Evolutionary conservation across 371 early-diverging fungal genomes (phyloP).

Genomic region (Mortierella sp.): DNA sequence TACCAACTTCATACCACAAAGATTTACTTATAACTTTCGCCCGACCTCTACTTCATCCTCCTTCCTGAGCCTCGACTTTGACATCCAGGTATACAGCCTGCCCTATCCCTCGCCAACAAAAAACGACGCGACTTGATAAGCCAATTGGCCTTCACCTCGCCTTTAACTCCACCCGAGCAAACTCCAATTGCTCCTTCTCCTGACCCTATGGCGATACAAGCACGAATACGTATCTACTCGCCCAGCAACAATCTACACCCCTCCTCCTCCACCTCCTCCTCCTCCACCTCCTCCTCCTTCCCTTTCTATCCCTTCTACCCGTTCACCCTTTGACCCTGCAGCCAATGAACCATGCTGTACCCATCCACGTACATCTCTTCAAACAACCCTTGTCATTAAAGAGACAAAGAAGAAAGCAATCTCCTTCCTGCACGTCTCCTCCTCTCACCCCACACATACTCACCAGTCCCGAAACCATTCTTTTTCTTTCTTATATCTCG

Average conservation of each 20-base stretch:
- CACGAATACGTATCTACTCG: neutral
- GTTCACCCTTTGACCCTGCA: neutral
- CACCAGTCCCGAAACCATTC: neutral
- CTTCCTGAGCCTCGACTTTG: neutral
- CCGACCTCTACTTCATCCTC: neutral
- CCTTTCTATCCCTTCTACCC: neutral
- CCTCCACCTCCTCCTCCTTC: neutral
- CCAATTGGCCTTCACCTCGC: neutral
- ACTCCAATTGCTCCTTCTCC: neutral
- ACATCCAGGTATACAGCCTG: neutral
- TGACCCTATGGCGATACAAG: neutral
- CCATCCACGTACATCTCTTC: neutral
- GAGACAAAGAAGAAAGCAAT: no score
- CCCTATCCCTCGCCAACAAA: neutral
- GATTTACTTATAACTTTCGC: no score
- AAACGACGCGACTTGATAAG: neutral
- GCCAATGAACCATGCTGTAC: conserved; percentile 1
- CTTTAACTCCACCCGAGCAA: neutral
- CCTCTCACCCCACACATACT: neutral
- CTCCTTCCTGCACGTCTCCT: neutral
- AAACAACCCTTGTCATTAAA: neutral
- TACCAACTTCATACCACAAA: neutral
- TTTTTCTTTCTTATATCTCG: neutral
- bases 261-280: neutral
- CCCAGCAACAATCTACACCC: neutral